Conservation (phyloP, 192 early-diverging fungal species). For the Gigaspora rosea region DNA sequence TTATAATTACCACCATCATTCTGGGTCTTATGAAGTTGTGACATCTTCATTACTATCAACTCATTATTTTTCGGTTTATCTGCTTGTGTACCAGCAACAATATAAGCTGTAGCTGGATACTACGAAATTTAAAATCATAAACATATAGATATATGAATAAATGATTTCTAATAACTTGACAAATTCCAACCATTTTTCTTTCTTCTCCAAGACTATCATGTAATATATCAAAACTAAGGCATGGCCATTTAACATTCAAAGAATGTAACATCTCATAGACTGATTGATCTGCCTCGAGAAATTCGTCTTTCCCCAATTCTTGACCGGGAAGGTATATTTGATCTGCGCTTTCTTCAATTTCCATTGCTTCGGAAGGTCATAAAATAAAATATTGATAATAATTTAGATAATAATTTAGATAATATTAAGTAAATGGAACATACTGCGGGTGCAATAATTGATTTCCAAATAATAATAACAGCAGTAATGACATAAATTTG, state of each 20-base stretch:
- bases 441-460: background rate
- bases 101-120: conserved; percentile 91
- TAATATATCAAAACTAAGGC: conserved; percentile 94
- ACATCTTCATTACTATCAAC: conserved; percentile 94
- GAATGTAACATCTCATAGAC: conserved; percentile 97
- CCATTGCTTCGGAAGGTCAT: conserved; percentile 37
- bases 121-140: conserved; percentile 27
- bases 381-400: background rate
- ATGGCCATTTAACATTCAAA: conserved; percentile 93
- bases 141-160: background rate
- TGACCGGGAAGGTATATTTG: conserved; percentile 90
- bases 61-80: conserved; percentile 83
- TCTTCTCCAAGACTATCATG: conserved; percentile 80
- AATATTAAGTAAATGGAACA: background rate
- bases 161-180: background rate
- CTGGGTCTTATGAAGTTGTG: conserved; percentile 87
- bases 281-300: conserved; percentile 90
- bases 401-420: background rate
- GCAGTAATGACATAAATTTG: too few relatives aligned
- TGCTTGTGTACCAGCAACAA: conserved; percentile 94
- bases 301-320: conserved; percentile 80
- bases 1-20: conserved; percentile 59
- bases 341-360: conserved; percentile 61
- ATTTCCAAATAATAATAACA: background rate
- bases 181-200: conserved; percentile 51